Base-by-base conservation (phyloP, 805 yeast genomes). In the Wickerhamiella hasegawae region DNA sequence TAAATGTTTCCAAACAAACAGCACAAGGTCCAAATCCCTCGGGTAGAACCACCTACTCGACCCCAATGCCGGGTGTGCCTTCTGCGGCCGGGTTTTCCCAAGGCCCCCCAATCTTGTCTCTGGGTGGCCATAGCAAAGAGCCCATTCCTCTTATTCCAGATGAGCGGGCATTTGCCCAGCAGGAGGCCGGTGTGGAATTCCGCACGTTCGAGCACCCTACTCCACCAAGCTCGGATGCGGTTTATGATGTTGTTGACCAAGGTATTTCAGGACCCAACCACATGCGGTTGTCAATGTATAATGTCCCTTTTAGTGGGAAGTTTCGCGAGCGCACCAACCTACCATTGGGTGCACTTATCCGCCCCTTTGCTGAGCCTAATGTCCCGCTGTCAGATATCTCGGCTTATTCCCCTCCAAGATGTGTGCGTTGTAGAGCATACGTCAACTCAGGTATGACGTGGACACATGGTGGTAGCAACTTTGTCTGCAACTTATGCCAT, bases 381-480 rank as follows among this genome's bases (percentile, higher is more conserved):
- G 65, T 65, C 12, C 82, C 83, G 1, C 16, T 29, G 4, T 12
- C 32, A 18, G 23, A 9, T 10, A 14, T 26, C 15, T 11, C 22
- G 23, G 32, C 23, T 16, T 38, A 37, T 14, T 25, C 34, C 28
- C 93, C 94, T 0, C 76, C 92, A 23, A 69, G 99, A 45, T 90
- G 99, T 58, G 69, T 72, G 45, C 75, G 97, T 42, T 90, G 99
- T 59, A 71, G 95, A 37, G 71, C 94, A 1, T 90, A 84, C 54
- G 65, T 84, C 42, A 90, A 87, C 52, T 92, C 96, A 3, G 69
- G 74, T 15, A 77, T 80, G 73, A 74, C 69, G 41, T 74, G 71
- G 44, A 60, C 66, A 35, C 65, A 71, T 4, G 67, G 66, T 36
- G 74, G 75, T 19, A 69, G 73, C 29, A 62, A 59, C 38, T 79